Percentiles rank a stretch among this genome's conserved stretches.
phyloP scores from a whole-genome alignment of 331 rosid species.

The Pyracantha coccinea region DNA sequence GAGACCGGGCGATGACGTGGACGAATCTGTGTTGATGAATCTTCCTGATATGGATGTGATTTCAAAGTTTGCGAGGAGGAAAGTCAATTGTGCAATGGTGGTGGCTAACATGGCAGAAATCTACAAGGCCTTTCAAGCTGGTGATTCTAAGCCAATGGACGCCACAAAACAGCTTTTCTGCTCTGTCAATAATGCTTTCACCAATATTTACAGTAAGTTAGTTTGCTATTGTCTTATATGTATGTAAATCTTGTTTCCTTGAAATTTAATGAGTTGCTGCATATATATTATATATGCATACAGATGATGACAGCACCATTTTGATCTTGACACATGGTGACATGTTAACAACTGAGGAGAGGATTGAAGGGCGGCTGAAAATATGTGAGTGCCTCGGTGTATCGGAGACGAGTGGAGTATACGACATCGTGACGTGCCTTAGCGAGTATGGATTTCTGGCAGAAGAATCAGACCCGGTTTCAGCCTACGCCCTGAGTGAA shows the following conservation, averaged over 20 bases:
- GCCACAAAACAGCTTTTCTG: slow-evolving; percentile 28
- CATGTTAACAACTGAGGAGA: slow-evolving; percentile 37
- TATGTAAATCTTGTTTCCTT: no score
- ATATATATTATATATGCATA: neutral
- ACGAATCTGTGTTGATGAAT: neutral
- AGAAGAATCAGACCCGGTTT: slow-evolving; percentile 34
- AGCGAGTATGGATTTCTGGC: slow-evolving; percentile 33
- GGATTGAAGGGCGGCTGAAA: slow-evolving; percentile 32
- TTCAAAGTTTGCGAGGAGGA: slow-evolving; percentile 25
- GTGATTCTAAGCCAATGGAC: slow-evolving; percentile 24
- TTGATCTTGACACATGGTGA: slow-evolving; percentile 43
- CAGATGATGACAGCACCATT: slow-evolving; percentile 29
- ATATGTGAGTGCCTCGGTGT: slow-evolving; percentile 23
- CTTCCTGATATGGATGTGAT: slow-evolving; percentile 2
- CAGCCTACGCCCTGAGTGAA: slow-evolving; percentile 33
- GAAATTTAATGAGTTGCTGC: no score
- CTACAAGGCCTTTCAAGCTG: slow-evolving; percentile 26
- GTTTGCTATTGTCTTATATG: neutral
- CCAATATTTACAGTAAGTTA: slow-evolving; percentile 18
- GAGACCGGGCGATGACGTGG: slow-evolving; percentile 8
- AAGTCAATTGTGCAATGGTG: slow-evolving; percentile 35
- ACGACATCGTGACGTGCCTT: slow-evolving; percentile 34
- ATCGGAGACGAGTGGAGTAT: slow-evolving; percentile 35
- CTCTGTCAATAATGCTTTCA: slow-evolving; percentile 11
- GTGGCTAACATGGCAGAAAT: slow-evolving; percentile 33